Conservation (phyloP, 1,284 basidiomycete genomes). For the Takashimella tepidaria region DNA sequence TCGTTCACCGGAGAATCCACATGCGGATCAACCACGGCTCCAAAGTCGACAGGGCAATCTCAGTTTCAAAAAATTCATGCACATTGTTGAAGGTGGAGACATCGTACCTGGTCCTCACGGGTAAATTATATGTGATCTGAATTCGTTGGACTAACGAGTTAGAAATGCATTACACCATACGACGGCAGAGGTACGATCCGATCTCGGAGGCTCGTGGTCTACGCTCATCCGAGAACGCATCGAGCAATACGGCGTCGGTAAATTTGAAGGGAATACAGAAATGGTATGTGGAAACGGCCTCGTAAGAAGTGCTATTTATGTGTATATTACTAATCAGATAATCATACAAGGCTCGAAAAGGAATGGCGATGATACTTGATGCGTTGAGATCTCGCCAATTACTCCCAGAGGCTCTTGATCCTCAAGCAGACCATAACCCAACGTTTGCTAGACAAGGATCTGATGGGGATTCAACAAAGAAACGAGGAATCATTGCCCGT, state of each 20-base stretch:
- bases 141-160: not conserved
- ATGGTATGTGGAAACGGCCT: slow-evolving; percentile 24
- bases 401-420: not conserved
- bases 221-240: slow-evolving; percentile 40
- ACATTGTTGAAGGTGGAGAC: slow-evolving; percentile 44
- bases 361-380: slow-evolving; percentile 46
- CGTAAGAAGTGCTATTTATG: not conserved
- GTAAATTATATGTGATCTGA: slow-evolving; percentile 21
- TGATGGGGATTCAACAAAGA: not conserved
- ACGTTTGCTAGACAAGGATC: not conserved
- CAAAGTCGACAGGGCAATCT: slow-evolving; percentile 41
- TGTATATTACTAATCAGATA: not conserved
- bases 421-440: not conserved
- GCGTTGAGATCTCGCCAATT: slow-evolving; percentile 30
- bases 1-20: not conserved
- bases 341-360: slow-evolving; percentile 41
- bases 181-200: slow-evolving; percentile 42
- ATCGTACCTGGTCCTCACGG: slow-evolving; percentile 36
- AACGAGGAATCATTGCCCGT: not conserved
- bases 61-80: slow-evolving; percentile 47
- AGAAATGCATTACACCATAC: slow-evolving; percentile 43
- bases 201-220: slow-evolving; percentile 44
- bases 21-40: slow-evolving; percentile 28
- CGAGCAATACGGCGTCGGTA: slow-evolving; percentile 43
- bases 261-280: slow-evolving; percentile 45